phyloP scores from a whole-genome alignment of 2,329 filamentous ascomycete genomes.

The Aspergillus sp. region DNA sequence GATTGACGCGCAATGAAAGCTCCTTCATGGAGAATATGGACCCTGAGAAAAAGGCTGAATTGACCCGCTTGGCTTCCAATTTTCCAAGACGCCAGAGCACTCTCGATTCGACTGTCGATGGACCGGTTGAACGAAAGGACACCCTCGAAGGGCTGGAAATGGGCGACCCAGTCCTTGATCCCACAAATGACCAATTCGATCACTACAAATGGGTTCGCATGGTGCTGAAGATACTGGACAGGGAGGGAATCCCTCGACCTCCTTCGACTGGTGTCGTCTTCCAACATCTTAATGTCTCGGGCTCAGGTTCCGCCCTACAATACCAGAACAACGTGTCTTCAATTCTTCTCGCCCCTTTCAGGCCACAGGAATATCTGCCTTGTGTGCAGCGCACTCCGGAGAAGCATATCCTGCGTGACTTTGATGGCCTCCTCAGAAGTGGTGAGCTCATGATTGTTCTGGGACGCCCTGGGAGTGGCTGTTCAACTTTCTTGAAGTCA shows the following conservation, averaged over 20 bases:
- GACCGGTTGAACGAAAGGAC: slow-evolving; percentile 32
- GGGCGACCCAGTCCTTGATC: slow-evolving; percentile 56
- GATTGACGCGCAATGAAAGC: slow-evolving; percentile 20
- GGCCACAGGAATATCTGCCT: slow-evolving; percentile 57
- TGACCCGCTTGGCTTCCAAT: slow-evolving; percentile 33
- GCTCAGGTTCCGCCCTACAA: slow-evolving; percentile 67
- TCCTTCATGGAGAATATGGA: slow-evolving; percentile 30
- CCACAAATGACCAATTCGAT: slow-evolving; percentile 54
- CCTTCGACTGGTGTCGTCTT: slow-evolving; percentile 64
- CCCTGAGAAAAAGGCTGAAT: slow-evolving; percentile 28
- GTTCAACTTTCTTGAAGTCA: slow-evolving; percentile 82
- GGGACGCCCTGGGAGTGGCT: slow-evolving; percentile 52
- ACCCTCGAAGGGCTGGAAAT: slow-evolving; percentile 44
- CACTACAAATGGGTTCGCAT: slow-evolving; percentile 56
- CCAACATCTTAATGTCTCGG: slow-evolving; percentile 66
- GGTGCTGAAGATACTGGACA: slow-evolving; percentile 54
- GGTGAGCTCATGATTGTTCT: slow-evolving; percentile 50
- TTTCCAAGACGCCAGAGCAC: slow-evolving; percentile 27
- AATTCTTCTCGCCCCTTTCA: slow-evolving; percentile 59
- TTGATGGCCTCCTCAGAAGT: slow-evolving; percentile 55
- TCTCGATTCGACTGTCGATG: slow-evolving; percentile 19
- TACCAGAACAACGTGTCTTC: slow-evolving; percentile 68
- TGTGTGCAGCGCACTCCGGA: slow-evolving; percentile 48
- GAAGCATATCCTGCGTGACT: slow-evolving; percentile 58
- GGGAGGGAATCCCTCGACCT: slow-evolving; percentile 55